Conservation (phyloP, 495 filamentous ascomycete species). For the Podospora fimiseda region DNA sequence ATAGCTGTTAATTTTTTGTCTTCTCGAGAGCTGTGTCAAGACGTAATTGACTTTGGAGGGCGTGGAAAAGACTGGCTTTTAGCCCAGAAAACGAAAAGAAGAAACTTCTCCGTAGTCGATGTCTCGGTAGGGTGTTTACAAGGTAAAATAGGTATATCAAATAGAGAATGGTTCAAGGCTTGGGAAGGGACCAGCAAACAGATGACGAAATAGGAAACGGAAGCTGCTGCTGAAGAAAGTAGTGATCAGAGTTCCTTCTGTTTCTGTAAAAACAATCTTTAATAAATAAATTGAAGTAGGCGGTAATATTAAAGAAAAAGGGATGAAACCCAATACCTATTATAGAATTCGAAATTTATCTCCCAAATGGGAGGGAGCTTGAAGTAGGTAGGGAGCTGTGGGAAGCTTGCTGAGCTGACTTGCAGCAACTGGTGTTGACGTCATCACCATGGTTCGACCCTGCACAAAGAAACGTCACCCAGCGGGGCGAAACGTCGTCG, state of each 20-base stretch:
- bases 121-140: too few relatives aligned
- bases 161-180: background rate
- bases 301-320: too few relatives aligned
- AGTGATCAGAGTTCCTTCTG: background rate
- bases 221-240: background rate
- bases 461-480: background rate
- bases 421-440: background rate
- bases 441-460: background rate
- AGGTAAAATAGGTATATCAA: too few relatives aligned
- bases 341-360: too few relatives aligned
- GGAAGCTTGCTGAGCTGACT: background rate
- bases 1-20: background rate
- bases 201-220: background rate
- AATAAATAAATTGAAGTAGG: too few relatives aligned
- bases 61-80: too few relatives aligned
- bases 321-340: too few relatives aligned
- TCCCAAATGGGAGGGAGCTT: background rate
- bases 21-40: too few relatives aligned
- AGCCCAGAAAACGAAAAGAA: too few relatives aligned
- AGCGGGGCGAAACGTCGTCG: background rate
- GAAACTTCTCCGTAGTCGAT: too few relatives aligned
- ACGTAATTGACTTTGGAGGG: too few relatives aligned
- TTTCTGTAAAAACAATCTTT: background rate
- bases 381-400: too few relatives aligned
- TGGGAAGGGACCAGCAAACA: background rate